phyloP scores from a whole-genome alignment of 1,139 yeast genomes.

The Hemisphaericaspora xylanilytica region DNA sequence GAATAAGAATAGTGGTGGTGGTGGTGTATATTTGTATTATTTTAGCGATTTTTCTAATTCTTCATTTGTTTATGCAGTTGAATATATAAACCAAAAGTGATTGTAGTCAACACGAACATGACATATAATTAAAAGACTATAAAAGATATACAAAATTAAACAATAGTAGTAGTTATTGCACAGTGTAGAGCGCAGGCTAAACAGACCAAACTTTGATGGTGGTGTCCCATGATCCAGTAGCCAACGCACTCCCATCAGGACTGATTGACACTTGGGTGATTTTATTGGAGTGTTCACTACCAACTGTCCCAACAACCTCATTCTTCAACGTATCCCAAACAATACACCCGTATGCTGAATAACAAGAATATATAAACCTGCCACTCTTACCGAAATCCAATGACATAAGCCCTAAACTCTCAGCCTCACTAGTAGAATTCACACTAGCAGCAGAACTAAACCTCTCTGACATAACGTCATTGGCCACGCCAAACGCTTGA shows the following conservation, averaged over 20 bases:
- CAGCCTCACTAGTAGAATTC: conserved; percentile 32
- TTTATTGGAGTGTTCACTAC: conserved; percentile 50
- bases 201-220: conserved; percentile 61
- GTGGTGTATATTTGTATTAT: conserved; percentile 4
- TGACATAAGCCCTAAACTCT: conserved; percentile 64
- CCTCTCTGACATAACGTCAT: background rate
- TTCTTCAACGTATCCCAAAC: conserved; percentile 78
- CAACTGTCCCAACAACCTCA: conserved; percentile 58
- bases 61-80: too few species aligned
- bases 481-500: background rate
- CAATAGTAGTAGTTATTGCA: too few species aligned
- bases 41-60: too few species aligned
- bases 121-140: background rate
- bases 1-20: too few species aligned
- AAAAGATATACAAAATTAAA: too few species aligned
- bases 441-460: conserved; percentile 6
- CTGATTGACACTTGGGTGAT: conserved; percentile 65
- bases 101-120: background rate
- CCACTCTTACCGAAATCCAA: conserved; percentile 77
- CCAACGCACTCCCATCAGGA: conserved; percentile 71
- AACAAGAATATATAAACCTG: conserved; percentile 69
- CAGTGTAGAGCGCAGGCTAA: too few species aligned
- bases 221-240: conserved; percentile 72
- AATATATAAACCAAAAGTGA: too few species aligned
- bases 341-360: conserved; percentile 71